Evolutionary conservation across 2,329 filamentous ascomycete species (phyloP).

Genomic region (Ophiocordyceps australis): DNA sequence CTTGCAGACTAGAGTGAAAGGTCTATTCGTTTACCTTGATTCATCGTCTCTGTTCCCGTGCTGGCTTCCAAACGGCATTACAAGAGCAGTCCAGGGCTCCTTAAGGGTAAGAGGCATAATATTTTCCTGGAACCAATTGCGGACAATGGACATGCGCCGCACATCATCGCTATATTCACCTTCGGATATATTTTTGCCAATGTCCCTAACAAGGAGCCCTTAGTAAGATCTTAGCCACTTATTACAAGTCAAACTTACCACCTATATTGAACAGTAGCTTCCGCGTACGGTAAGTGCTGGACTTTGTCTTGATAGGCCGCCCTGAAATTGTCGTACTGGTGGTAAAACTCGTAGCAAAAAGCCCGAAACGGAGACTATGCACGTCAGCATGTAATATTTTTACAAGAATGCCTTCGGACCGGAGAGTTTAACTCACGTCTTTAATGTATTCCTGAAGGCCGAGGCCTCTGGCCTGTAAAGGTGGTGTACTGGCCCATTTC

Average conservation of each 20-base stretch:
- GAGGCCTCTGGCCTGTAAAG: constrained; percentile 5
- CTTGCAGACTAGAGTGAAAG: too few relatives aligned
- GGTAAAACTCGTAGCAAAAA: constrained; percentile 15
- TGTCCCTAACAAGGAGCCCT: constrained; percentile 5
- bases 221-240: background rate
- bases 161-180: constrained; percentile 6
- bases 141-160: constrained; percentile 10
- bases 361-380: constrained; percentile 11
- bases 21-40: constrained; percentile 8
- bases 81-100: too few relatives aligned
- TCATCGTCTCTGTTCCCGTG: constrained; percentile 10
- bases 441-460: constrained; percentile 10
- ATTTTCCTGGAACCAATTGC: constrained; percentile 10
- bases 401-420: background rate
- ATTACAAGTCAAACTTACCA: constrained; percentile 9
- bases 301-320: constrained; percentile 8
- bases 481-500: constrained; percentile 7
- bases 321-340: constrained; percentile 11
- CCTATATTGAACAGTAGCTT: constrained; percentile 9
- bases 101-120: too few relatives aligned
- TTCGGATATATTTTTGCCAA: constrained; percentile 8
- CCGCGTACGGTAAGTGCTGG: constrained; percentile 8
- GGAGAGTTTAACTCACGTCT: constrained; percentile 6
- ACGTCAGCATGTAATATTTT: background rate
- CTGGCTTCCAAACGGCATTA: constrained; percentile 8